Percentiles rank a stretch among this genome's conserved stretches.
phyloP scores from a whole-genome alignment of 345 rosid genomes.

The Erucastrum elatum region DNA sequence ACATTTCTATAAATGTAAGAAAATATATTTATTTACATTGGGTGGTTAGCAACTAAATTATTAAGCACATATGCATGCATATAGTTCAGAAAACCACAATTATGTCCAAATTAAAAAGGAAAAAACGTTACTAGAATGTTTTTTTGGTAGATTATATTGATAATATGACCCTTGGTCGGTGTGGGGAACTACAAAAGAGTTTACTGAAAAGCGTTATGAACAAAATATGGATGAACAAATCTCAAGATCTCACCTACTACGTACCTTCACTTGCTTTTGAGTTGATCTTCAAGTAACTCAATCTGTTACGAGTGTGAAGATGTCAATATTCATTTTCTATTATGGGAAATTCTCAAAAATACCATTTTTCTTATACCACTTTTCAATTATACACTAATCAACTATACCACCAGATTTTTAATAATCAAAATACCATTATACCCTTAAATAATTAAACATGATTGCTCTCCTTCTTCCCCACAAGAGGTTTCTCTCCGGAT shows the following conservation, averaged over 20 bases:
- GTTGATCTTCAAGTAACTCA: too few species aligned
- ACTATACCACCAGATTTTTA: too few species aligned
- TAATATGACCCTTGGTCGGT: background rate
- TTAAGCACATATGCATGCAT: slow-evolving; percentile 31
- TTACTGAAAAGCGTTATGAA: background rate
- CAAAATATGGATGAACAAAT: background rate
- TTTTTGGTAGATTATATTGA: background rate
- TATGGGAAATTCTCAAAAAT: too few species aligned
- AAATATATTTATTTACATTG: background rate
- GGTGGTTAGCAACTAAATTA: slow-evolving; percentile 33
- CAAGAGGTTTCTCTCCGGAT: too few species aligned
- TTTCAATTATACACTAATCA: too few species aligned
- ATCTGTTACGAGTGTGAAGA: too few species aligned
- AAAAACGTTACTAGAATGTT: background rate
- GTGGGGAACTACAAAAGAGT: background rate
- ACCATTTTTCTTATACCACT: too few species aligned
- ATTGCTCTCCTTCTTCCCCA: too few species aligned
- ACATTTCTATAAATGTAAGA: background rate
- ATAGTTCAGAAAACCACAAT: background rate
- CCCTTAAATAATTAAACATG: too few species aligned
- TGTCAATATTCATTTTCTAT: too few species aligned
- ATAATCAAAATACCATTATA: too few species aligned
- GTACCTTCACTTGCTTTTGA: too few species aligned
- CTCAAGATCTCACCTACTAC: background rate
- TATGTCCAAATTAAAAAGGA: background rate